These are phyloP conservation scores for Lathyrus sativus DNA, from an alignment of 306 rosid genomes.

Conservation along the genomic window DNA sequence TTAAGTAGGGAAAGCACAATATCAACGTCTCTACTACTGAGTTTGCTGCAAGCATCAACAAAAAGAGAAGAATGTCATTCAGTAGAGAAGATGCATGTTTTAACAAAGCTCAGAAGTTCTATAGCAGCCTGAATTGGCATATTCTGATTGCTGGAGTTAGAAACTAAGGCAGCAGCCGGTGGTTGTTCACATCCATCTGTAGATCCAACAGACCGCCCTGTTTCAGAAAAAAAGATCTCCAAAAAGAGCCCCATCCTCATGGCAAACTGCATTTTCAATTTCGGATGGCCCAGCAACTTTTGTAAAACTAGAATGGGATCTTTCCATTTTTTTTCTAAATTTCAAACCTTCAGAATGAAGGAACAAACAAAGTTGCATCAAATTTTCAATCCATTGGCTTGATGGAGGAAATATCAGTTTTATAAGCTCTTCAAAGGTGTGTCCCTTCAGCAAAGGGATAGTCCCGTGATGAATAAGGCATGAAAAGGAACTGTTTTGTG, in stretches of 20 bases:
- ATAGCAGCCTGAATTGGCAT: constrained; percentile 83
- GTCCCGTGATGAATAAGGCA: constrained; percentile 62
- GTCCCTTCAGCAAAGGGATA: constrained; percentile 66
- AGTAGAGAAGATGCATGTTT: constrained; percentile 69
- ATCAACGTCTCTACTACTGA: constrained; percentile 64
- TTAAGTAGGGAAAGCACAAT: constrained; percentile 71
- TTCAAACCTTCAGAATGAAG: constrained; percentile 91
- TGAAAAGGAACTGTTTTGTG: constrained; percentile 47
- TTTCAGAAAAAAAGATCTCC: constrained; percentile 98
- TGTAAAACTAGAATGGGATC: constrained; percentile 71
- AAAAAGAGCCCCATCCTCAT: constrained; percentile 96
- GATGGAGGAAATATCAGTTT: constrained; percentile 76
- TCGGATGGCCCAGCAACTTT: constrained; percentile 72
- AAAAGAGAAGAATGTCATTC: constrained; percentile 74
- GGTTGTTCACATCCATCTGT: constrained; percentile 87
- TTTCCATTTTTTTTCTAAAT: constrained; percentile 79
- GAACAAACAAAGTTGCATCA: constrained; percentile 74
- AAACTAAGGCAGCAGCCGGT: constrained; percentile 53
- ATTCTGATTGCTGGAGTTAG: constrained; percentile 67
- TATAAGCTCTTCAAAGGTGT: constrained; percentile 69
- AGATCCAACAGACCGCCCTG: constrained; percentile 89
- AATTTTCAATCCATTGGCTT: constrained; percentile 72
- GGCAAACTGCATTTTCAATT: constrained; percentile 70
- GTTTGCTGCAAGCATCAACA: constrained; percentile 71
- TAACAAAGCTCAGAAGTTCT: constrained; percentile 74